phyloP scores from a whole-genome alignment of 2,329 filamentous ascomycete genomes.

The Fusarium dimerum region DNA sequence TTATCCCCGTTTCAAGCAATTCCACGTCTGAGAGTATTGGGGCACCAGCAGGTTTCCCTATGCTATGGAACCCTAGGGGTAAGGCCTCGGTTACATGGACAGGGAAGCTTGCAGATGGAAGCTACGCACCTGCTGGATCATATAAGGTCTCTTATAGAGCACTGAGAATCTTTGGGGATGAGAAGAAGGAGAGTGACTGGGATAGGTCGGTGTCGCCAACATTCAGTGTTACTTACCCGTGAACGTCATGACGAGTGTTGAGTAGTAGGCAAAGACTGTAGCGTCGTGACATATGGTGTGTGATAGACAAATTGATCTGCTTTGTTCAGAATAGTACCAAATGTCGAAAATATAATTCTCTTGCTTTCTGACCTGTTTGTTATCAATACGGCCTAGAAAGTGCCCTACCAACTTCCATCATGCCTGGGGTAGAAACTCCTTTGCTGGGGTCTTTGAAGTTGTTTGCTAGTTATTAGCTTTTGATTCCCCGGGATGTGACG shows the following conservation, averaged over 20 bases:
- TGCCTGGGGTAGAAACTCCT: too few species aligned
- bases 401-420: too few species aligned
- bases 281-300: neutral
- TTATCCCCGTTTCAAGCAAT: constrained; percentile 38
- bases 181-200: constrained; percentile 46
- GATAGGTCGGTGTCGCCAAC: constrained; percentile 43
- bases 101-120: constrained; percentile 47
- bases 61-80: constrained; percentile 31
- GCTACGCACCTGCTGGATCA: constrained; percentile 47
- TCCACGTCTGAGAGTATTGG: constrained; percentile 10
- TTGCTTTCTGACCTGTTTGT: too few species aligned
- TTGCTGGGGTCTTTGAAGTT: too few species aligned
- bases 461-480: too few species aligned
- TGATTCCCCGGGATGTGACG: too few species aligned
- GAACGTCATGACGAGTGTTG: neutral
- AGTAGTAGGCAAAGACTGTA: neutral
- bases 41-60: constrained; percentile 36
- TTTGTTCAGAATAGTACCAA: too few species aligned
- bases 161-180: constrained; percentile 53
- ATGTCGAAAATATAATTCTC: too few species aligned
- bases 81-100: constrained; percentile 39
- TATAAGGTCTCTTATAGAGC: constrained; percentile 53
- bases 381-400: too few species aligned
- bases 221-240: constrained; percentile 47
- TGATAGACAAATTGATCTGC: neutral